phyloP scores from a whole-genome alignment of 2,329 filamentous ascomycete genomes.

The Fusarium sulawesiense region DNA sequence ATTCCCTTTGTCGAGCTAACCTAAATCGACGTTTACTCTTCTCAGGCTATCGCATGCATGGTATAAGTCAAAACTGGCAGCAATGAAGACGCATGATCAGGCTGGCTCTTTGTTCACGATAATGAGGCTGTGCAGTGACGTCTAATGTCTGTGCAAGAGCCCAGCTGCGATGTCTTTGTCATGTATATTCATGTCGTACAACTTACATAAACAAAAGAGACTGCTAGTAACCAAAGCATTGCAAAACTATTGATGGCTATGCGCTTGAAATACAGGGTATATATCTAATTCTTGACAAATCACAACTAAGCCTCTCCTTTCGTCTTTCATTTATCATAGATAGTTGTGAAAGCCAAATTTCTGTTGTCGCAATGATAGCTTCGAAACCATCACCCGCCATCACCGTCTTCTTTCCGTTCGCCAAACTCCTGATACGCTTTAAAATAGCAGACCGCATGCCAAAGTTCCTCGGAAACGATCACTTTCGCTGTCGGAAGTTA shows the following conservation, averaged over 20 bases:
- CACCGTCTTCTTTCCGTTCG: conserved; percentile 2
- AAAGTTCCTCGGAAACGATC: not conserved
- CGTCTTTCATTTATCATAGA: not conserved
- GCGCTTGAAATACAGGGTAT: not conserved
- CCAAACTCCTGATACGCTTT: conserved; percentile 19
- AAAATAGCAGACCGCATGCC: not conserved
- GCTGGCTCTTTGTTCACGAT: not conserved
- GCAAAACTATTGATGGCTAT: not conserved
- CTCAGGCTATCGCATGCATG: not conserved
- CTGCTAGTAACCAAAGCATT: not conserved
- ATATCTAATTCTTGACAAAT: not conserved
- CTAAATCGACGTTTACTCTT: not conserved
- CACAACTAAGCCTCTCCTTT: not conserved
- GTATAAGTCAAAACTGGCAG: not conserved
- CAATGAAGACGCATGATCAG: not conserved
- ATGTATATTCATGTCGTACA: not conserved
- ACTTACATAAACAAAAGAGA: not conserved
- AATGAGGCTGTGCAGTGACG: conserved; percentile 6
- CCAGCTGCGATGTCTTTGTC: not conserved
- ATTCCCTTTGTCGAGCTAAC: not conserved
- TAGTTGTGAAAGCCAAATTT: not conserved
- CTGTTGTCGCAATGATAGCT: not conserved
- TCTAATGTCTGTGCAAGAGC: not conserved
- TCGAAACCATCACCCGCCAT: not conserved
- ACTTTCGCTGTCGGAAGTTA: not conserved